Conservation (phyloP, 2,329 filamentous ascomycete species). For the Myriosclerotinia duriaeana region DNA sequence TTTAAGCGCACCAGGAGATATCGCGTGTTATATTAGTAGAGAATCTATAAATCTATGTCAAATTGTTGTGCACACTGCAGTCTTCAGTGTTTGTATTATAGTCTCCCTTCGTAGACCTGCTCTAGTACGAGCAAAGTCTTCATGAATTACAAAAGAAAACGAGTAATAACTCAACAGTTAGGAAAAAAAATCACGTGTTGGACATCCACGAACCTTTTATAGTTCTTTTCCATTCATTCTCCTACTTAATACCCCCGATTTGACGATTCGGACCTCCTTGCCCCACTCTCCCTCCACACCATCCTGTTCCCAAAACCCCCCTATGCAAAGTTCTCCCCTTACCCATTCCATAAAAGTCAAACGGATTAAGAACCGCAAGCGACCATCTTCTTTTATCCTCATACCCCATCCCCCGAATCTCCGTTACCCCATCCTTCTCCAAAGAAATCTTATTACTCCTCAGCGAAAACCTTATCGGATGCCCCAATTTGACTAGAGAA, state of each 20-base stretch:
- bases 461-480: constrained; percentile 54
- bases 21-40: no score
- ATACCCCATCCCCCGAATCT: constrained; percentile 51
- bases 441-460: constrained; percentile 51
- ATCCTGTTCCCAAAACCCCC: constrained; percentile 37
- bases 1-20: no score
- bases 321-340: constrained; percentile 33
- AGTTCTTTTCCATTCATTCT: neutral
- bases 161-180: no score
- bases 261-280: neutral
- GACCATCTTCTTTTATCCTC: constrained; percentile 46
- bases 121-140: no score
- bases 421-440: constrained; percentile 49
- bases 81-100: no score
- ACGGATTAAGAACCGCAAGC: constrained; percentile 38
- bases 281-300: constrained; percentile 18
- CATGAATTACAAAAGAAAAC: no score
- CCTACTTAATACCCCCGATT: neutral
- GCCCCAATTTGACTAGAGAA: constrained; percentile 47
- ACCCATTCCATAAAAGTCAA: constrained; percentile 35
- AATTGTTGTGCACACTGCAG: no score
- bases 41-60: no score
- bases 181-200: no score
- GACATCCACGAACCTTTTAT: no score
- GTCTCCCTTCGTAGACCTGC: no score